phyloP scores from a whole-genome alignment of 2,329 filamentous ascomycete species.

The Fusarium mundagurra region DNA sequence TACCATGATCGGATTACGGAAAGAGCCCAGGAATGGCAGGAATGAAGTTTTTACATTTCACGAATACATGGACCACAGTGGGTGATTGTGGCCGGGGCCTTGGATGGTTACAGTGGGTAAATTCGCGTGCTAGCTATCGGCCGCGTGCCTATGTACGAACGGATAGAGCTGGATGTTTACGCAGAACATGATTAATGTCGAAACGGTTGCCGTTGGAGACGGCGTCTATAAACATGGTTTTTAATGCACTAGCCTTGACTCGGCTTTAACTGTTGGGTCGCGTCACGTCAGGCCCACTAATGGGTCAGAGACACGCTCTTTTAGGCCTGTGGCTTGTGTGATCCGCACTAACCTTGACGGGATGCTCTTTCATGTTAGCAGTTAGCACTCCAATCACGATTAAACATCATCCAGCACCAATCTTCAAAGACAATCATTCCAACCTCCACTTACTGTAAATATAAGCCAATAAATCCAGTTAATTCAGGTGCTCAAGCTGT shows the following conservation, averaged over 20 bases:
- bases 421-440: not conserved
- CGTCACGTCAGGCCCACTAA: slow-evolving; percentile 13
- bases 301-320: not conserved
- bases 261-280: slow-evolving; percentile 6
- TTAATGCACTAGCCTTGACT: not conserved
- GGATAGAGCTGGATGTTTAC: slow-evolving; percentile 2
- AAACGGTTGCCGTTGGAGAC: slow-evolving; percentile 37
- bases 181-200: not conserved
- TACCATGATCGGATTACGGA: slow-evolving; percentile 51
- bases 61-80: not conserved
- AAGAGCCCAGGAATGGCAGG: slow-evolving; percentile 40
- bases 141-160: not conserved
- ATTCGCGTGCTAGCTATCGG: not conserved
- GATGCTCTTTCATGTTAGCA: slow-evolving; percentile 6
- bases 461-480: not conserved
- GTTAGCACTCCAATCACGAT: slow-evolving; percentile 7
- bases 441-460: not conserved
- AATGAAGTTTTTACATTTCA: slow-evolving; percentile 45
- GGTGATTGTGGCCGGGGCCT: not conserved
- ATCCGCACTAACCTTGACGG: slow-evolving; percentile 12
- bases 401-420: slow-evolving; percentile 10
- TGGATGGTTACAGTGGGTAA: not conserved
- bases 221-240: slow-evolving; percentile 8
- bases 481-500: not conserved
- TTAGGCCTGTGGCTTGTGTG: slow-evolving; percentile 21